A percentile compares a stretch with the other conserved stretches of the same genome.
phyloP scores from a whole-genome alignment of 2,329 filamentous ascomycete genomes.

The Aplosporella prunicola region DNA sequence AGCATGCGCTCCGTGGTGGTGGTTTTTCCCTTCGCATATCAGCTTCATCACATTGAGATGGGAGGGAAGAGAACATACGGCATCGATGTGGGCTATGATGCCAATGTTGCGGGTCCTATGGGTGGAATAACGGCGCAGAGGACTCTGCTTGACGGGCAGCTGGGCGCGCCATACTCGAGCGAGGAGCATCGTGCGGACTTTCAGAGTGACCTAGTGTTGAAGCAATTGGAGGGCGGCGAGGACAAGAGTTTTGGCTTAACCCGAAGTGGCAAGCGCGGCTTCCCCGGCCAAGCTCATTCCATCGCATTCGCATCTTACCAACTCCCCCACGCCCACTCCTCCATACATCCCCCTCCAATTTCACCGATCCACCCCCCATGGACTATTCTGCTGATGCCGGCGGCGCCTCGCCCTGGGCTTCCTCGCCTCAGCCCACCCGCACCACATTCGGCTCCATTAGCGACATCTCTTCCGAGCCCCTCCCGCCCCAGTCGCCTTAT shows the following conservation, averaged over 20 bases:
- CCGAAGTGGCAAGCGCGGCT: no score
- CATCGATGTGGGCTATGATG: slow-evolving; percentile 98
- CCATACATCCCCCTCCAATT: slow-evolving; percentile 5
- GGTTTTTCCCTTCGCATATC: slow-evolving; percentile 63
- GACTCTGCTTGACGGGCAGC: no score
- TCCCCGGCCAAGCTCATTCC: no score
- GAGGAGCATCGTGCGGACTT: no score
- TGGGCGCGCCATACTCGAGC: no score
- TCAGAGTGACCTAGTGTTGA: no score
- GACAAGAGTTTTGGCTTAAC: no score
- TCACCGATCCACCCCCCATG: slow-evolving; percentile 42
- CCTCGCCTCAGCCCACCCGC: slow-evolving; percentile 45
- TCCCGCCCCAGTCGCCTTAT: slow-evolving; percentile 32
- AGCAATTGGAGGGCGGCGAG: no score
- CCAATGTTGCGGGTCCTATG: slow-evolving; percentile 83
- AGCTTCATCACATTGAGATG: slow-evolving; percentile 1
- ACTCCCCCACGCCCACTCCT: slow-evolving; percentile 1
- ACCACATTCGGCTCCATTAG: slow-evolving; percentile 36
- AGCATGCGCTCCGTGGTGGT: slow-evolving; percentile 99
- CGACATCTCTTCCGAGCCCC: slow-evolving; percentile 32
- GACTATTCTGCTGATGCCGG: slow-evolving; percentile 53
- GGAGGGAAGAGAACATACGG: slow-evolving; percentile 40
- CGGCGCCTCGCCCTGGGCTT: slow-evolving; percentile 57
- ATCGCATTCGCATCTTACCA: neutral
- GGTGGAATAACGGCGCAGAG: no score